Conservation (phyloP, 2,329 filamentous ascomycete genomes). For the Berkeleyomyces basicola region DNA sequence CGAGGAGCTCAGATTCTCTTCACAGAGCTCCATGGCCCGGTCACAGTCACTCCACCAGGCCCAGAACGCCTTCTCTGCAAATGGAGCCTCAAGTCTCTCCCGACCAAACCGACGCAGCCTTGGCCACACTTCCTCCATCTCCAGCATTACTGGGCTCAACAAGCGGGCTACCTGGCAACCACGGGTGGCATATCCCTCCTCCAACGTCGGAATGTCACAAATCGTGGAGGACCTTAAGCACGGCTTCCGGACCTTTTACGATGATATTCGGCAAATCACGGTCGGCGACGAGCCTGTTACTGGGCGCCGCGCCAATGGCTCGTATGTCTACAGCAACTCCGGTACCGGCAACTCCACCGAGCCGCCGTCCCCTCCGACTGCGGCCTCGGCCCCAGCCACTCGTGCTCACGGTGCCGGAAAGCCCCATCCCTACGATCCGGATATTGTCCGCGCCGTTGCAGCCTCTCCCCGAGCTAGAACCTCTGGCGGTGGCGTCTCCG, state of each 20-base stretch:
- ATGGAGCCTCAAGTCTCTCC: constrained; percentile 5
- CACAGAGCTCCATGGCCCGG: constrained; percentile 16
- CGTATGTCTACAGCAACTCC: constrained; percentile 9
- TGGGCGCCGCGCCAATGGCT: constrained; percentile 23
- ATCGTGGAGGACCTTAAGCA: constrained; percentile 80
- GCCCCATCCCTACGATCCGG: constrained; percentile 23
- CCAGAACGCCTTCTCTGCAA: constrained; percentile 8
- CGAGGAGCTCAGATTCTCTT: constrained; percentile 26
- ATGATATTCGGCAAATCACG: constrained; percentile 87
- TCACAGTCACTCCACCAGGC: constrained; percentile 10
- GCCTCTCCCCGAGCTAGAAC: constrained; percentile 24
- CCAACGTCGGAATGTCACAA: constrained; percentile 42
- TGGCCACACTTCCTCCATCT: constrained; percentile 15
- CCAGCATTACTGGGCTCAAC: constrained; percentile 23
- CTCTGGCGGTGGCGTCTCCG: constrained; percentile 7
- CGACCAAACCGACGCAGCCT: not conserved
- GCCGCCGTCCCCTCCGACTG: not conserved
- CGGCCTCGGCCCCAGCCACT: not conserved
- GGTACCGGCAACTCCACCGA: not conserved
- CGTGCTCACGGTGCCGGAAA: constrained; percentile 11
- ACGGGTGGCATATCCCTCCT: constrained; percentile 25
- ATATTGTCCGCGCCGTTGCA: constrained; percentile 29
- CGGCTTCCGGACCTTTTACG: constrained; percentile 84
- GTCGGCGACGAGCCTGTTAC: constrained; percentile 81
- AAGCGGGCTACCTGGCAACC: constrained; percentile 47